Evolutionary conservation across 345 rosid genomes (phyloP), one percentile per base, ranked within the genome.

Genomic region (Populus ilicifolia): DNA sequence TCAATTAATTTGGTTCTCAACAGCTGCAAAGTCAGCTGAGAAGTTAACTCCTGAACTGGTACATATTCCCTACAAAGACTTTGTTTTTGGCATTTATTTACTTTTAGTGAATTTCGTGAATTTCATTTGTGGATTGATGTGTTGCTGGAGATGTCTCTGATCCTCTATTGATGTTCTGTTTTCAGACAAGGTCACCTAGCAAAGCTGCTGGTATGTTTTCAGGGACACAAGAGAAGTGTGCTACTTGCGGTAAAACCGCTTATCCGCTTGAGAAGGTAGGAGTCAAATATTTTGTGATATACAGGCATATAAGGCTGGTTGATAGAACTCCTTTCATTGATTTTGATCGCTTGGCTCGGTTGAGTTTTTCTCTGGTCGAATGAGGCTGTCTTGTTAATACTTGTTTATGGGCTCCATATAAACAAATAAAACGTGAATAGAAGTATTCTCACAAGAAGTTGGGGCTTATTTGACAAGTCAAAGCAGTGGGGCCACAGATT

Each of bases 221-320:
- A 44, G 99, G 99, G 73, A 96, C 99, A 2, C 97, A 89, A 84
- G 99, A 96, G 66, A 96, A 96, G 76, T 96, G 99, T 38, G 97
- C 96, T 75, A 89, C 97, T 75, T 96, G 98, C 83, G 91, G 90
- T 72, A 96, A 92, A 91, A 96, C 99, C 18, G 99, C 93, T 44
- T 96, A 96, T 82, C 99, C 98, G 7, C 89, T 96, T 18, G 99
- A 96, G 85, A 96, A 96, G 99, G 99, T 93, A 84, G 23, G 70
- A 62, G 59, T 65, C 43, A 5, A 27, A 29, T 54, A n/a, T 27
- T 23, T 27, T 1, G 2, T 61, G 25, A 23, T 20, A 6, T 64
- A 9, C 61, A 35, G 7, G 48, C 35, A 3, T 66, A 2, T 59
- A 73, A 5, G 20, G 13, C 50, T 20, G 17, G 17, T 56, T 35